phyloP scores from a whole-genome alignment of 805 yeast species.

The Brettanomyces sp. region DNA sequence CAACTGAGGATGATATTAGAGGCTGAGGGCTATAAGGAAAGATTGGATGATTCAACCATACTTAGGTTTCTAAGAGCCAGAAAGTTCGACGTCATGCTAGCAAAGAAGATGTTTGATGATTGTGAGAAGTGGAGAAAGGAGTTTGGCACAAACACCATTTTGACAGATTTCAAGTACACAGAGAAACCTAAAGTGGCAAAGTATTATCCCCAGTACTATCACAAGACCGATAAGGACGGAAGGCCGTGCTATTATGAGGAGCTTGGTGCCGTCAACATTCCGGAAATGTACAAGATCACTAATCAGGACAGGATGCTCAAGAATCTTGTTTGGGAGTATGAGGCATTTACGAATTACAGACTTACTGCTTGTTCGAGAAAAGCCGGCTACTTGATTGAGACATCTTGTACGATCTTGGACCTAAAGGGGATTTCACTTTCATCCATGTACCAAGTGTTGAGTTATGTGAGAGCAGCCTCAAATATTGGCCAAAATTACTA shows the following conservation, averaged over 20 bases:
- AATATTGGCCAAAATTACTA: slow-evolving; percentile 92
- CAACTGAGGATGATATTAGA: slow-evolving; percentile 49
- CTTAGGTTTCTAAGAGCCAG: slow-evolving; percentile 89
- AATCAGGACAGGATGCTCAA: slow-evolving; percentile 92
- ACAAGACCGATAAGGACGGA: slow-evolving; percentile 94
- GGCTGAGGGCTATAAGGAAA: slow-evolving; percentile 59
- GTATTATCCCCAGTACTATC: slow-evolving; percentile 94
- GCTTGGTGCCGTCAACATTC: slow-evolving; percentile 80
- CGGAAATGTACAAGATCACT: slow-evolving; percentile 88
- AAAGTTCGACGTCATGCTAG: slow-evolving; percentile 75
- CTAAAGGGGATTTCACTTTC: slow-evolving; percentile 86
- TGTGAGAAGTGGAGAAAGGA: slow-evolving; percentile 91
- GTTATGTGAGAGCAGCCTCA: slow-evolving; percentile 89
- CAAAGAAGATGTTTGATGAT: slow-evolving; percentile 71
- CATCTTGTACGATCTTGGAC: slow-evolving; percentile 93
- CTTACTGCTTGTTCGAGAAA: slow-evolving; percentile 92
- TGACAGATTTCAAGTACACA: slow-evolving; percentile 81
- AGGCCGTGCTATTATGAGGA: slow-evolving; percentile 95
- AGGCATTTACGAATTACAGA: slow-evolving; percentile 73
- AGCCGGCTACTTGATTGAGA: slow-evolving; percentile 71
- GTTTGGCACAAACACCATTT: slow-evolving; percentile 78
- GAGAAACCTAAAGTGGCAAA: slow-evolving; percentile 87
- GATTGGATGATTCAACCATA: slow-evolving; percentile 81
- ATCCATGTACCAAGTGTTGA: slow-evolving; percentile 74
- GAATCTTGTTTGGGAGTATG: slow-evolving; percentile 97